phyloP scores from a whole-genome alignment of 2,329 filamentous ascomycete species.

The Coniochaeta prunicola region DNA sequence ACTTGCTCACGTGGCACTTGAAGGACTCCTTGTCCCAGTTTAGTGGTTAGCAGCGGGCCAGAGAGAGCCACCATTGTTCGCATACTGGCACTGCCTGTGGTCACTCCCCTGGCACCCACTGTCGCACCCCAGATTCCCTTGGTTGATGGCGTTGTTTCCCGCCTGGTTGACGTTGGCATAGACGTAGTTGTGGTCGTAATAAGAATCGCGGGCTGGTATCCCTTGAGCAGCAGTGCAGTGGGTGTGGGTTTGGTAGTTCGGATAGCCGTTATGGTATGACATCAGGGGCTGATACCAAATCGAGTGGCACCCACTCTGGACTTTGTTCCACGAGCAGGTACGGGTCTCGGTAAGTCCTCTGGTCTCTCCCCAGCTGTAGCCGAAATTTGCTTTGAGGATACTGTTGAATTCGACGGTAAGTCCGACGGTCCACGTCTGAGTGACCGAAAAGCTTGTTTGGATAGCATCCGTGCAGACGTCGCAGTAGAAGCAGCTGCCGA shows the following conservation, averaged over 20 bases:
- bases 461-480: not conserved
- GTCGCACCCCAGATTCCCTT: not conserved
- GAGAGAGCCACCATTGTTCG: not conserved
- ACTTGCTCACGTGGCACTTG: no score
- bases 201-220: not conserved
- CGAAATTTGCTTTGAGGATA: no score
- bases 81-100: not conserved
- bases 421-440: not conserved
- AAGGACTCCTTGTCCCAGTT: no score
- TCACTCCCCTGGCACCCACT: not conserved
- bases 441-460: not conserved
- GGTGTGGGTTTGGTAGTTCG: not conserved
- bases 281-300: not conserved
- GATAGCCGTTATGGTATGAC: not conserved
- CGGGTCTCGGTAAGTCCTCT: not conserved
- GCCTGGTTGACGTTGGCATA: not conserved
- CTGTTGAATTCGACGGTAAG: not conserved
- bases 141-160: not conserved
- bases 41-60: not conserved
- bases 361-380: not conserved
- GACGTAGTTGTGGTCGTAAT: not conserved
- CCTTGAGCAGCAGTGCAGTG: not conserved
- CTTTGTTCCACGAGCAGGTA: not conserved
- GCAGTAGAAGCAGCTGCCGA: not conserved
- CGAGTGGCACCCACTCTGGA: not conserved